Percentiles rank a stretch among this genome's conserved stretches.
These are phyloP conservation scores for Phytophthora macrochlamydospora DNA, from an alignment of 352 stramenopile genomes.

Conservation along the genomic window DNA sequence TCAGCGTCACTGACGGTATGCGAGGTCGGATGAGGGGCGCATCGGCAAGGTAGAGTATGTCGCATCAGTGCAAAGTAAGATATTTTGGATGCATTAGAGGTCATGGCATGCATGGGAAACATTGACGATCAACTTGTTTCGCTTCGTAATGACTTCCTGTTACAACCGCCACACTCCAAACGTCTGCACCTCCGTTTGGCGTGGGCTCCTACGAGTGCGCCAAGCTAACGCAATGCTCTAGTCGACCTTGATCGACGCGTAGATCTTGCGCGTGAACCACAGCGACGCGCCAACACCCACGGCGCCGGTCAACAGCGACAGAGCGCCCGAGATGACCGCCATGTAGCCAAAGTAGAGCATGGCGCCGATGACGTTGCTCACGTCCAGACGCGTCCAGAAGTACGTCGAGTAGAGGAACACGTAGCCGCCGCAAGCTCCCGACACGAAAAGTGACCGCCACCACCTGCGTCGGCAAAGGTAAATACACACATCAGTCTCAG, in stretches of 20 bases:
- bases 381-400: conserved; percentile 96
- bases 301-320: conserved; percentile 96
- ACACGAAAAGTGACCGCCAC: conserved; percentile 99
- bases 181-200: background rate
- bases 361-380: conserved; percentile 91
- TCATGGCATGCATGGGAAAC: too few species aligned
- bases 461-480: conserved; percentile 52
- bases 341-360: conserved; percentile 99
- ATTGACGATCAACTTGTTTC: too few species aligned
- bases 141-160: too few species aligned
- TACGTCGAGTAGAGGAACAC: conserved; percentile 99
- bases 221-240: conserved; percentile 24
- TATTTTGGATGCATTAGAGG: too few species aligned
- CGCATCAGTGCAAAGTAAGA: too few species aligned
- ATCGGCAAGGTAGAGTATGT: too few species aligned
- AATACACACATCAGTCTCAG: too few species aligned
- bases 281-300: conserved; percentile 98
- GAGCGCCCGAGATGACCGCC: conserved; percentile 96
- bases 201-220: conserved; percentile 11
- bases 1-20: too few species aligned
- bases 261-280: conserved; percentile 99
- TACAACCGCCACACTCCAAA: background rate
- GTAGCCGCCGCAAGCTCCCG: conserved; percentile 96
- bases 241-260: conserved; percentile 76
- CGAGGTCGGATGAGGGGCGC: too few species aligned